phyloP scores from a whole-genome alignment of 2,329 filamentous ascomycete genomes.

The Ophiostoma fasciatum region DNA sequence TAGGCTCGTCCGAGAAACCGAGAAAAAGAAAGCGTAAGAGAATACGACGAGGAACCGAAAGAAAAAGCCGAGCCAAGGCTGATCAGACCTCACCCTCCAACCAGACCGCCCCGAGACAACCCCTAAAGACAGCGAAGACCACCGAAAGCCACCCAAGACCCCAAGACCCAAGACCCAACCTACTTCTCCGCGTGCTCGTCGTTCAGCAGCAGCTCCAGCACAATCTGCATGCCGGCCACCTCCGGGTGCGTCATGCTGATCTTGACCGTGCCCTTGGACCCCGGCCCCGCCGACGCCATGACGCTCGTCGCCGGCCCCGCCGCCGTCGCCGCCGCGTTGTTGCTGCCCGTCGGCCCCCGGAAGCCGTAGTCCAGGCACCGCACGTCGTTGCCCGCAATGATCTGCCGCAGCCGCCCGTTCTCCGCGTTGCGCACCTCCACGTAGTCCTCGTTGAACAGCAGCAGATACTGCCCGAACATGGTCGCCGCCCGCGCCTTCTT shows the following conservation, averaged over 20 bases:
- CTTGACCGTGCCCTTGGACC: constrained; percentile 67
- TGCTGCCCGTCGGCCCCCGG: constrained; percentile 39
- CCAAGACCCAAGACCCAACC: too few relatives aligned
- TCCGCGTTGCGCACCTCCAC: constrained; percentile 95
- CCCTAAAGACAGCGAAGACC: too few relatives aligned
- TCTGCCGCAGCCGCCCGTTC: constrained; percentile 84
- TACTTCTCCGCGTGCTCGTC: constrained; percentile 57
- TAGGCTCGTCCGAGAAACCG: too few relatives aligned
- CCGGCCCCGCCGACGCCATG: constrained; percentile 17
- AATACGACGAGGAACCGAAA: too few relatives aligned
- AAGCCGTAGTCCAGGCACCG: constrained; percentile 79
- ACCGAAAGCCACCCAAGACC: too few relatives aligned
- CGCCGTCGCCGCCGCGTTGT: constrained; percentile 18
- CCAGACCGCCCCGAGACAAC: too few relatives aligned
- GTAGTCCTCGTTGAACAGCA: constrained; percentile 92
- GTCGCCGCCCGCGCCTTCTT: constrained; percentile 68
- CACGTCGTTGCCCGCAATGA: constrained; percentile 84
- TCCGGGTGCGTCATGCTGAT: constrained; percentile 92
- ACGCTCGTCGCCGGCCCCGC: background rate
- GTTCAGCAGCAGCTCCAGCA: constrained; percentile 85
- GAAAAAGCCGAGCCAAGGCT: too few relatives aligned
- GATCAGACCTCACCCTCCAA: too few relatives aligned
- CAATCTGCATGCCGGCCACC: constrained; percentile 66
- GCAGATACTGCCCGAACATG: constrained; percentile 78
- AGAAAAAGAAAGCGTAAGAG: too few relatives aligned